Percentiles rank a stretch among this genome's conserved stretches.
phyloP scores from a whole-genome alignment of 306 rosid genomes.

The Quercus bicolor region DNA sequence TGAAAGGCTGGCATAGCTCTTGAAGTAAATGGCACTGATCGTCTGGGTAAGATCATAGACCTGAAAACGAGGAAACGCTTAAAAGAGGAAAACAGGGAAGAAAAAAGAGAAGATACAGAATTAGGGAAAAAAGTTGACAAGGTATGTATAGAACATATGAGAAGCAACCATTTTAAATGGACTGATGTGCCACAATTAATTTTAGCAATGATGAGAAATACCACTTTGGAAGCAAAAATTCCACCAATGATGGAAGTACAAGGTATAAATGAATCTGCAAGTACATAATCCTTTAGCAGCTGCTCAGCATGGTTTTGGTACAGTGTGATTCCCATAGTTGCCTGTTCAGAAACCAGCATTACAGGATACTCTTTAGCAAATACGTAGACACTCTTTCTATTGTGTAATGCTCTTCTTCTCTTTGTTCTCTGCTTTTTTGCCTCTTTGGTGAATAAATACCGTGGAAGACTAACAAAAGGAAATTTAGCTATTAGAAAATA shows the following conservation, averaged over 20 bases:
- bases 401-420: neutral
- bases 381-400: slow-evolving; percentile 23
- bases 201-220: slow-evolving; percentile 26
- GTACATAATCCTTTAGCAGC: slow-evolving; percentile 58
- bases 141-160: neutral
- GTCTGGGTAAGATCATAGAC: slow-evolving; percentile 67
- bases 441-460: slow-evolving; percentile 11
- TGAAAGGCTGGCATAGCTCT: slow-evolving; percentile 79
- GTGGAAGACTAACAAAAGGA: neutral
- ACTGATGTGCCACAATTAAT: neutral
- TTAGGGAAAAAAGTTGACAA: slow-evolving; percentile 4
- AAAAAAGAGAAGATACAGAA: slow-evolving; percentile 13
- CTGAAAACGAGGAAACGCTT: slow-evolving; percentile 28
- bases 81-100: neutral
- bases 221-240: slow-evolving; percentile 80
- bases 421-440: slow-evolving; percentile 17
- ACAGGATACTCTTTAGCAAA: slow-evolving; percentile 26
- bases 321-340: slow-evolving; percentile 60
- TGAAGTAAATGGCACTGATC: slow-evolving; percentile 65
- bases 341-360: slow-evolving; percentile 46
- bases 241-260: slow-evolving; percentile 69
- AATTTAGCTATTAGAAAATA: neutral
- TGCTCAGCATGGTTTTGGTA: slow-evolving; percentile 71
- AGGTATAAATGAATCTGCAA: slow-evolving; percentile 60
- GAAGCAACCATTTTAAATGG: neutral